Conservation (phyloP, 1,139 yeast genomes). For the Kurtzmaniella quercitrusa region DNA sequence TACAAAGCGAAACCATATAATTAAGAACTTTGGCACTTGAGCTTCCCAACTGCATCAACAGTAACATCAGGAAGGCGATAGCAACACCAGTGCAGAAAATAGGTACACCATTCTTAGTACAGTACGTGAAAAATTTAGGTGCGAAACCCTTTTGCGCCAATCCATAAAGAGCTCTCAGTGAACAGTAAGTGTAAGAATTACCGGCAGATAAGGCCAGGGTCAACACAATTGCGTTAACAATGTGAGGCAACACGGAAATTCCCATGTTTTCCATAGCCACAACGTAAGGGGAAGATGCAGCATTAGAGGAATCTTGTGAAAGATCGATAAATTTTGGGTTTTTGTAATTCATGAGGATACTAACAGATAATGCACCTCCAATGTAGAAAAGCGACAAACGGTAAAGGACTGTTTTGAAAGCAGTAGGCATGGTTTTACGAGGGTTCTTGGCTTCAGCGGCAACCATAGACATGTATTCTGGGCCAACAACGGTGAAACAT, state of each 20-base stretch:
- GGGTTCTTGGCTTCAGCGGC: constrained; percentile 84
- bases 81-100: constrained; percentile 40
- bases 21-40: constrained; percentile 63
- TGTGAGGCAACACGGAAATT: constrained; percentile 36
- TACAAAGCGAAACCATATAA: constrained; percentile 74
- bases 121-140: constrained; percentile 30
- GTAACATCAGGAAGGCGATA: constrained; percentile 28
- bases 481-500: constrained; percentile 74
- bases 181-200: constrained; percentile 40
- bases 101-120: constrained; percentile 60
- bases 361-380: constrained; percentile 41
- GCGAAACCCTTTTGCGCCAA: constrained; percentile 39
- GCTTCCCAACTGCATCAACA: constrained; percentile 55
- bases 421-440: constrained; percentile 69
- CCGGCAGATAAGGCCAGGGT: constrained; percentile 44
- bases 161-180: constrained; percentile 41
- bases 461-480: constrained; percentile 78
- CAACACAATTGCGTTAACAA: constrained; percentile 34
- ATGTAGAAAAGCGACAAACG: constrained; percentile 69
- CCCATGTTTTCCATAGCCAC: constrained; percentile 41
- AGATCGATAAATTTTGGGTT: constrained; percentile 30
- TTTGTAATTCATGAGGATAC: constrained; percentile 38
- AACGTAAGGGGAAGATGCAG: constrained; percentile 41
- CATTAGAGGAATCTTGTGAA: constrained; percentile 18
- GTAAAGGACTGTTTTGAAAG: constrained; percentile 73